Evolutionary conservation across 805 yeast species (phyloP), one percentile per base, ranked within the genome.

Genomic region (Sugiyamaella qingdaonensis): DNA sequence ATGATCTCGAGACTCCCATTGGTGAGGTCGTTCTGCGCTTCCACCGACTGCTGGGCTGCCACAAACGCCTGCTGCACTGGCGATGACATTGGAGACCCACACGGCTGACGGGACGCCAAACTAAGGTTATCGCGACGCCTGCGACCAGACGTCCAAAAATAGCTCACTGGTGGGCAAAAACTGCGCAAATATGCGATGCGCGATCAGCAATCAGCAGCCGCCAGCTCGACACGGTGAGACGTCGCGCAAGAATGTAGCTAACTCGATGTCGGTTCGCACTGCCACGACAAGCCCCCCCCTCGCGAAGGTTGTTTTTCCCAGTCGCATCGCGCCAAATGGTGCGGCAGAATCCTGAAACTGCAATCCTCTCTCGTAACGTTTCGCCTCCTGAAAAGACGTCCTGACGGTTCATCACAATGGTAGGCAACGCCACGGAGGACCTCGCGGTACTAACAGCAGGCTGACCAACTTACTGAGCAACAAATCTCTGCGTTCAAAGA

Each of bases 401-500:
- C 16, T 14, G 16, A 39, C 43, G 24, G 43, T 16, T n/a, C 43
- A 39, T 16, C 19, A 21, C 43, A 13, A 39, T 39, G 43, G 43
- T 39, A 19, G 13, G 43, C 16, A 16, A 9, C 10, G 13, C 13
- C 43, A 2, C 3, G 7, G n/a, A n/a, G 24, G 21, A 9, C 21
- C 24, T 5, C 24, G 27, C 24, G 19, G 10, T 19, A 21, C 48
- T 45, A 45, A 45, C 48, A 2, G 19, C 27, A 60, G 91, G 84
- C 94, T 65, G 95, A 87, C 61, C 73, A 92, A 73, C 82, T 94
- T 64, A 88, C 97, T 41, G 95, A 92, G 69, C 95, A 89, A 73
- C 99, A 94, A 75, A 90, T 94, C 63, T 86, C 94, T 55, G 98
- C 94, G 66, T 94, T 94, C 75, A 90, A 89, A 73, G 99, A 94